Conservation (phyloP, 83 land plant genomes). For the Picea engelmannii region DNA sequence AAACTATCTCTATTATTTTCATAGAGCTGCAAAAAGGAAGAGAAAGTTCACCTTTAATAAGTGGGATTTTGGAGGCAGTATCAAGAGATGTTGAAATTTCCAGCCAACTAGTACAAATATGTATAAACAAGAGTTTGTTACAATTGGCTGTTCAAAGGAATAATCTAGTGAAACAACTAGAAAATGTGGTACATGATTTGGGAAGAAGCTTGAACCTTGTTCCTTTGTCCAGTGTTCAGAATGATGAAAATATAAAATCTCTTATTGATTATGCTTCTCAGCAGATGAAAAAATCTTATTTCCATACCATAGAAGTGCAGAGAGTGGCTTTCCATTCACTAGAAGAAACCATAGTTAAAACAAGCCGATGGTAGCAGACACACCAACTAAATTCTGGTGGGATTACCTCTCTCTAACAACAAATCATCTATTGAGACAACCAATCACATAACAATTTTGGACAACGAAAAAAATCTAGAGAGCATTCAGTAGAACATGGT, state of each 20-base stretch:
- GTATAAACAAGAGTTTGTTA: constrained; percentile 39
- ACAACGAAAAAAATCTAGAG: too few relatives aligned
- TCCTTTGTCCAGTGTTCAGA: constrained; percentile 37
- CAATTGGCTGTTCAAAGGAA: constrained; percentile 36
- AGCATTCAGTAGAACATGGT: neutral
- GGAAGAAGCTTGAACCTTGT: constrained; percentile 42
- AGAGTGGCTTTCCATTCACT: constrained; percentile 18
- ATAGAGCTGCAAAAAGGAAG: constrained; percentile 35
- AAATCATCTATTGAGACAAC: constrained; percentile 7
- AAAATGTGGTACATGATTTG: constrained; percentile 33
- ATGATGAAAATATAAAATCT: constrained; percentile 31
- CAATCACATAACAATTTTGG: neutral
- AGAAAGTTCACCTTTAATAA: constrained; percentile 25
- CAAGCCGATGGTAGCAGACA: neutral
- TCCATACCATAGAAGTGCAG: constrained; percentile 26
- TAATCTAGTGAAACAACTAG: constrained; percentile 30
- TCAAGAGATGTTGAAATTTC: constrained; percentile 30
- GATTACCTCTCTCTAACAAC: constrained; percentile 20
- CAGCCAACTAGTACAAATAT: constrained; percentile 26
- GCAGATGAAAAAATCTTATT: constrained; percentile 40
- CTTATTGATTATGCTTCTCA: constrained; percentile 33
- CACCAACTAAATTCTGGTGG: constrained; percentile 8
- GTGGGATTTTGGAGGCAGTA: constrained; percentile 31
- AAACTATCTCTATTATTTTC: constrained; percentile 26
- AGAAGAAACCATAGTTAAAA: neutral